A percentile compares a stretch with the other conserved stretches of the same genome.
These are phyloP conservation scores for Tagetes patula DNA, from an alignment of 129 eudicot genomes.

Conservation along the genomic window DNA sequence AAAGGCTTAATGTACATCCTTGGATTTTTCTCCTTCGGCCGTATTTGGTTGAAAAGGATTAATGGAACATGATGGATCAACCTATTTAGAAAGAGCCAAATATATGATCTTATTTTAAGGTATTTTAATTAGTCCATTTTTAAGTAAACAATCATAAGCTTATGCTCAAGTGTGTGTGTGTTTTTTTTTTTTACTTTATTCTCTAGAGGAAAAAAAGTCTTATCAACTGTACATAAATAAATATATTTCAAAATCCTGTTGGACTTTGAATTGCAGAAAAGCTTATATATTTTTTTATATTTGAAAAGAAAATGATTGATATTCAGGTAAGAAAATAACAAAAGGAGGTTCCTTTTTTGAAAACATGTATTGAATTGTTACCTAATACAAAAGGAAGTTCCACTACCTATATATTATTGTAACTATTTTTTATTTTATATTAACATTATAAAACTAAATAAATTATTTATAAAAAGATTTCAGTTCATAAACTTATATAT, in stretches of 20 bases:
- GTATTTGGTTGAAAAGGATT: background rate
- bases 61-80: background rate
- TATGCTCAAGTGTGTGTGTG: background rate
- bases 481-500: background rate
- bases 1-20: background rate
- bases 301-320: background rate
- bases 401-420: background rate
- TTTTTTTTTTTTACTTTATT: background rate
- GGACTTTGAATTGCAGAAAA: background rate
- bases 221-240: background rate
- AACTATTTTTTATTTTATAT: background rate
- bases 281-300: background rate
- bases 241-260: background rate
- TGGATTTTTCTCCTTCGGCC: background rate
- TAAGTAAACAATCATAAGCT: background rate
- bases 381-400: conserved; percentile 19
- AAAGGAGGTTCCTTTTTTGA: conserved; percentile 14
- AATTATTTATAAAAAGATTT: background rate
- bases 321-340: background rate
- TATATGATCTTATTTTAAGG: background rate
- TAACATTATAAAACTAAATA: conserved; percentile 6
- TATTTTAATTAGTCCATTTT: background rate
- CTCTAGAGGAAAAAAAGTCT: background rate
- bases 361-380: conserved; percentile 21
- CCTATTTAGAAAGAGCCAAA: background rate